Base-by-base conservation (phyloP, 225 moss, liverwort and hornwort genomes). In the Neckera pumila region DNA sequence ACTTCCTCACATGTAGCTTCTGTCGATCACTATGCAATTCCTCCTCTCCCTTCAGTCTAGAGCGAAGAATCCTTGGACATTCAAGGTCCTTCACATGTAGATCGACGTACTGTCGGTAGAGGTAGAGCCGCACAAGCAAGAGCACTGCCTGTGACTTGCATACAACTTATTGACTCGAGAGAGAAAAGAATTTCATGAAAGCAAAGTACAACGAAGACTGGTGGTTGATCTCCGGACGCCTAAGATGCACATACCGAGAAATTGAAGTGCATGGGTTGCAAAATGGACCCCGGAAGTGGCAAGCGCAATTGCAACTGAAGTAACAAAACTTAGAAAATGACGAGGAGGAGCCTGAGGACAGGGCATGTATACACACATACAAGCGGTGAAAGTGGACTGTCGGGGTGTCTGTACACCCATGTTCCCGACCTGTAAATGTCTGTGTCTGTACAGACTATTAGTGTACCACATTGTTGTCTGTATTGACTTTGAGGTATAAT, bases 331-430 rank as follows among this genome's bases (percentile, higher is more conserved):
- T 22, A 2, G 31, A 76, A 76, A 76, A 22, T 36, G 18, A 21
- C 8, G 12, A 8, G 51, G 17, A 76, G 33, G 22, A 22, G 34
- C 53, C 5, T 21, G 5, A 51, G 76, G 51, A 51, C 51, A 33
- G 4, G 27, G 20, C 12, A 7, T 5, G 20, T 21, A 5, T 1
- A n/a, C n/a, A n/a, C n/a, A n/a, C n/a, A 12, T 12, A 8, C 0
- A 51, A 34, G 51, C 51, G 34, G 76, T 51, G 76, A 14, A 21
- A 1, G 12, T 21, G 34, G 21, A 51, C 12, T 51, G 4, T 72
- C 6, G 19, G 47, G 19, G 47, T 0, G 51, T 34, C 76, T 51
- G 45, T 28, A 43, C 27, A 71, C 9, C 26, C 36, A 42, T 1
- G 20, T 16, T 72, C 43, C 15, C 6, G 47, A 47, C 2, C 17